Conservation (phyloP, 164 flowering plant species). For the Paratinospora sagittata region DNA sequence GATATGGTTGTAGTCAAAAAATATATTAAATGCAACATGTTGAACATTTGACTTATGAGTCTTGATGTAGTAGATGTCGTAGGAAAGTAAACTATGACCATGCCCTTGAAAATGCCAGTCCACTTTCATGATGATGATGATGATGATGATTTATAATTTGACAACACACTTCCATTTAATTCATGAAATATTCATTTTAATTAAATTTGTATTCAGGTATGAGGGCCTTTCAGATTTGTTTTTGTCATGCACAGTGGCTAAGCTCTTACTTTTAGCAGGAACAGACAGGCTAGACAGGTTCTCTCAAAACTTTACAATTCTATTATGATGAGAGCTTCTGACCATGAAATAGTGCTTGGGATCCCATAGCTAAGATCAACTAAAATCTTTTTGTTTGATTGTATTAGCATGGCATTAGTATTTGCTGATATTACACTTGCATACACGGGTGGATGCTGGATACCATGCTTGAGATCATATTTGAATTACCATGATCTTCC, state of each 20-base stretch:
- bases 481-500: not conserved
- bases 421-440: not conserved
- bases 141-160: not conserved
- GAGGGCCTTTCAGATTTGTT: slow-evolving; percentile 94
- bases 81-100: too few relatives aligned
- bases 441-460: not conserved
- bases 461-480: not conserved
- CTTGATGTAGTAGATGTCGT: too few relatives aligned
- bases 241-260: slow-evolving; percentile 78
- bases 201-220: slow-evolving; percentile 53
- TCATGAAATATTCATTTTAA: not conserved
- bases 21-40: too few relatives aligned
- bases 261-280: slow-evolving; percentile 89
- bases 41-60: too few relatives aligned
- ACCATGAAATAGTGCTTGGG: not conserved
- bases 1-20: too few relatives aligned
- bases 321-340: not conserved
- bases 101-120: too few relatives aligned
- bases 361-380: not conserved
- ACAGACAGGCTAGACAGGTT: slow-evolving; percentile 97
- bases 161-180: not conserved
- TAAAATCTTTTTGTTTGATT: not conserved
- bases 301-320: not conserved
- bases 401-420: not conserved
- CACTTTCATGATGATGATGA: not conserved